These are phyloP conservation scores for Acacia pycnantha DNA, from an alignment of 331 rosid species.

Conservation along the genomic window DNA sequence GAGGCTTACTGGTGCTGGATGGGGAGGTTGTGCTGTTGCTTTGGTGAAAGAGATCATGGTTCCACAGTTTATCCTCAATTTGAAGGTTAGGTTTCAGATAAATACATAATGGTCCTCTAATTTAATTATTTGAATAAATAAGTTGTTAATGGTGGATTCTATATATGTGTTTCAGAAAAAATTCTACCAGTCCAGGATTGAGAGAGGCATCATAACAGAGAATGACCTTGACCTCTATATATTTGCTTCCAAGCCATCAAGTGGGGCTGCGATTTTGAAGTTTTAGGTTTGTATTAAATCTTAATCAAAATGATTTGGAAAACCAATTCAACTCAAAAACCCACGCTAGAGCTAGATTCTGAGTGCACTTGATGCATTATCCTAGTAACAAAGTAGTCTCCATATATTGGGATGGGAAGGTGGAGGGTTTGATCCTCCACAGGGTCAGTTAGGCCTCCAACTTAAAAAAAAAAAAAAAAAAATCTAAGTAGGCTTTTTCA, in stretches of 20 bases:
- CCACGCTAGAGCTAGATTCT: not conserved
- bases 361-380: not conserved
- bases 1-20: slow-evolving; percentile 86
- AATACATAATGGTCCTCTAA: not conserved
- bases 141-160: slow-evolving; percentile 18
- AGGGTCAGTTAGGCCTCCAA: too few species aligned
- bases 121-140: not conserved
- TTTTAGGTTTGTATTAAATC: slow-evolving; percentile 37
- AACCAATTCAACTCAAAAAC: not conserved
- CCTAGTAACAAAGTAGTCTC: too few species aligned
- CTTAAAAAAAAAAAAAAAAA: too few species aligned
- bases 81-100: slow-evolving; percentile 47
- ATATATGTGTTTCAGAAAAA: slow-evolving; percentile 47
- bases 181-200: slow-evolving; percentile 72
- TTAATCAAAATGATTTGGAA: not conserved
- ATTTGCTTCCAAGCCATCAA: slow-evolving; percentile 98
- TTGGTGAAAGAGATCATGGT: slow-evolving; percentile 67
- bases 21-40: slow-evolving; percentile 86
- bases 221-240: slow-evolving; percentile 76
- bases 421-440: too few species aligned
- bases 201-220: slow-evolving; percentile 54
- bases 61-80: slow-evolving; percentile 57
- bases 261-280: slow-evolving; percentile 93
- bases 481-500: not conserved
- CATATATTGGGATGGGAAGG: too few species aligned